A percentile compares a stretch with the other conserved stretches of the same genome.
Evolutionary conservation across 2,329 filamentous ascomycete genomes (phyloP).

Genomic region (Penicillium polonicum): DNA sequence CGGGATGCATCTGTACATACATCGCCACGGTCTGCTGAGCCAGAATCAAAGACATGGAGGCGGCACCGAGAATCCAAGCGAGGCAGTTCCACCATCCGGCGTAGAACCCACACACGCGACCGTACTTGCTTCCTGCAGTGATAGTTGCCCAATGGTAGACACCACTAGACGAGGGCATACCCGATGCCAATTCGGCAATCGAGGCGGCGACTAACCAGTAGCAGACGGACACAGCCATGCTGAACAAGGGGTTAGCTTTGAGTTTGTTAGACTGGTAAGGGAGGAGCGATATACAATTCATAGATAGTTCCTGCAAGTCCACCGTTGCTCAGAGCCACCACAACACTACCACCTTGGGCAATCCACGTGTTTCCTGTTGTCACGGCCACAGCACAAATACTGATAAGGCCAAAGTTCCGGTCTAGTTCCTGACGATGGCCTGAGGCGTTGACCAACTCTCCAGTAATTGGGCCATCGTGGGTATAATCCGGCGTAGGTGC

Average conservation of each 20-base stretch:
- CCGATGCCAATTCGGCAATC: slow-evolving; percentile 60
- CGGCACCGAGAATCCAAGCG: slow-evolving; percentile 62
- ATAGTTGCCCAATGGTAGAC: slow-evolving; percentile 63
- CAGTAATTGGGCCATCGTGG: slow-evolving; percentile 5
- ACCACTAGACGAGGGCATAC: slow-evolving; percentile 61
- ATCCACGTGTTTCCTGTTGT: slow-evolving; percentile 67
- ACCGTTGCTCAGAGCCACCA: slow-evolving; percentile 59
- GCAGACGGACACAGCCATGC: slow-evolving; percentile 49
- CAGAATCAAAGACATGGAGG: slow-evolving; percentile 59
- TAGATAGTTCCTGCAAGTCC: slow-evolving; percentile 62
- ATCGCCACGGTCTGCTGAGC: slow-evolving; percentile 61
- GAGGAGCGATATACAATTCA: slow-evolving; percentile 50
- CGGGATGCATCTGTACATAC: slow-evolving; percentile 59
- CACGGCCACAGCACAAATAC: slow-evolving; percentile 59
- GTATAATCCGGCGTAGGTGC: slow-evolving; percentile 27
- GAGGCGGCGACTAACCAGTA: slow-evolving; percentile 61
- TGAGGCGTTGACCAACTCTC: slow-evolving; percentile 59
- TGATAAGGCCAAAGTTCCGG: slow-evolving; percentile 61
- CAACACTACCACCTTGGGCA: slow-evolving; percentile 61
- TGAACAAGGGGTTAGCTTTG: slow-evolving; percentile 22
- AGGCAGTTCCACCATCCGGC: slow-evolving; percentile 48
- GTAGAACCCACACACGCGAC: slow-evolving; percentile 51
- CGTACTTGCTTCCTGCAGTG: slow-evolving; percentile 54
- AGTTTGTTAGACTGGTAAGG: not conserved
- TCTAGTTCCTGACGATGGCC: slow-evolving; percentile 64